Evolutionary conservation across 202 grass and related monocot species (phyloP), one percentile per base, ranked within the genome.

Genomic region (Bolboschoenoplectus hybrid): DNA sequence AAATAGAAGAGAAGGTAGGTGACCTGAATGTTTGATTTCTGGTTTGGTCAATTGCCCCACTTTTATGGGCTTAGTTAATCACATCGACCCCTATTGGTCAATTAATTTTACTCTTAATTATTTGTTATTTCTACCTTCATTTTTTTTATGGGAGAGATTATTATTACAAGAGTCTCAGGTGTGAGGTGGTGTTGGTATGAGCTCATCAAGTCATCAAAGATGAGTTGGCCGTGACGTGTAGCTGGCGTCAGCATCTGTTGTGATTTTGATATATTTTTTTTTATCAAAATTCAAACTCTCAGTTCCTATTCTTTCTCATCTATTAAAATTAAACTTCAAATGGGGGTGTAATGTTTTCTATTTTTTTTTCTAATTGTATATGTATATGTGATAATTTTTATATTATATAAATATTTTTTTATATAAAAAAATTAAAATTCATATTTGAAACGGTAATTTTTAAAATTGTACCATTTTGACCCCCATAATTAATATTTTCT

Each of bases 1-100:
- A 61, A 68, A 55, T 52, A 51, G 17, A 67, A 53, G 20, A 68
- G 32, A 83, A 44, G 44, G 81, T 83, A 9, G 81, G 63, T 19
- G 63, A 49, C 81, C 81, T 17, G 46, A 16, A 69, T 41, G 52
- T 83, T 55, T 67, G 64, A 83, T 55, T 40, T 61, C 51, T 16
- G 46, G 73, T 58, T 51, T 69, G 81, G 62, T 83, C 81, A 4
- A 65, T 65, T 82, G 80, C 41, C 80, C 45, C 44, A 13, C 38
- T n/a, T 26, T 0, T 26, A 7, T 72, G 67, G 67, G 2, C 17
- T 80, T 57, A 36, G 12, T 40, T 43, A 39, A 44, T 45, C n/a
- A 44, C 56, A 60, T 81, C 41, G 8, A 45, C 43, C n/a, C 41
- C 7, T 3, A 72, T 72, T 72, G 43, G 7, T 16, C 68, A 19